Percentiles rank a stretch among this genome's conserved stretches.
Conservation (phyloP, 306 rosid genomes). For the Purshia tridentata region DNA sequence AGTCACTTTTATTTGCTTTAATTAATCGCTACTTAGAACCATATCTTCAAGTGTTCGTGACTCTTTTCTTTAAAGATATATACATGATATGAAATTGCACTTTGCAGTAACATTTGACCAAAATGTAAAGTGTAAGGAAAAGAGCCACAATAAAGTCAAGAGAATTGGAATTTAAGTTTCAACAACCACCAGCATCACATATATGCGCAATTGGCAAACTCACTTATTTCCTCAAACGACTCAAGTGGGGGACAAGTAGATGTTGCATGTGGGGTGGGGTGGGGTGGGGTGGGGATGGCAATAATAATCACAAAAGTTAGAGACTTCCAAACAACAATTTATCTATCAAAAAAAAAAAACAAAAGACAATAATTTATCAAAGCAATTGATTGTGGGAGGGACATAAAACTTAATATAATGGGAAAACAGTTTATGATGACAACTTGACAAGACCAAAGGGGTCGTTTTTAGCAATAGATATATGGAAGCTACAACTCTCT, state of each 20-base stretch:
- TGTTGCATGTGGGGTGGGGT: background rate
- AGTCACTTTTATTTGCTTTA: constrained; percentile 26
- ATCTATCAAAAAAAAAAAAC: background rate
- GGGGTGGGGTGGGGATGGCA: no score
- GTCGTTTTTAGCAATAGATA: background rate
- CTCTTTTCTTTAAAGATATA: constrained; percentile 16
- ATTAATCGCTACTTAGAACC: constrained; percentile 15
- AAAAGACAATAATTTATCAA: background rate
- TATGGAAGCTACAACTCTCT: background rate
- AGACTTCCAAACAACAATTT: no score
- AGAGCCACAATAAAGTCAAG: constrained; percentile 8
- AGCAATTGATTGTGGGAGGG: no score
- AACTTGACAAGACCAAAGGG: no score
- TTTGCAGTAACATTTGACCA: constrained; percentile 53
- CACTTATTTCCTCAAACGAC: constrained; percentile 29
- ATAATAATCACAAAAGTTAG: constrained; percentile 24
- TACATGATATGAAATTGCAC: constrained; percentile 23
- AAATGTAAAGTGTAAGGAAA: constrained; percentile 12
- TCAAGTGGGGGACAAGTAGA: constrained; percentile 30
- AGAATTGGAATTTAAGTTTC: constrained; percentile 22
- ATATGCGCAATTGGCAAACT: constrained; percentile 5
- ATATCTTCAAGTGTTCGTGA: constrained; percentile 25
- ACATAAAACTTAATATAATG: no score
- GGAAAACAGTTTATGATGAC: no score
- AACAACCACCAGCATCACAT: constrained; percentile 27